These are phyloP conservation scores for Amphirosellinia nigrospora DNA, from an alignment of 495 filamentous ascomycete genomes.

Conservation along the genomic window DNA sequence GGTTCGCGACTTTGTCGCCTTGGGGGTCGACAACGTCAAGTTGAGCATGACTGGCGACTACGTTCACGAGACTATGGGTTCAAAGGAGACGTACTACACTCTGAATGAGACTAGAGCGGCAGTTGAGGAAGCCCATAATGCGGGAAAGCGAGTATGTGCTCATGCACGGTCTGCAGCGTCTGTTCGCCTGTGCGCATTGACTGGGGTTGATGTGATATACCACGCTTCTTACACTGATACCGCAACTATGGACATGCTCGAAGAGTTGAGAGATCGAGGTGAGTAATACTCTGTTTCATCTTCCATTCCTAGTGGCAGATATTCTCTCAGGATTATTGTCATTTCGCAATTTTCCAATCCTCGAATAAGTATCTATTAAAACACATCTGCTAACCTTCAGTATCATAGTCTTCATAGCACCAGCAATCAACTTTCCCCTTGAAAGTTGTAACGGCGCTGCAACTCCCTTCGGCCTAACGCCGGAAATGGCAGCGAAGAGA, in stretches of 20 bases:
- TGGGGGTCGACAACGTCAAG: constrained; percentile 61
- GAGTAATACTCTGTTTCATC: neutral
- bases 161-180: constrained; percentile 57
- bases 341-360: neutral
- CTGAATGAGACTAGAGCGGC: constrained; percentile 57
- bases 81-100: constrained; percentile 57
- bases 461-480: constrained; percentile 52
- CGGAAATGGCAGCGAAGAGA: constrained; percentile 51
- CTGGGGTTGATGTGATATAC: constrained; percentile 61
- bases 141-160: constrained; percentile 53
- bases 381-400: neutral
- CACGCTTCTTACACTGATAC: constrained; percentile 58
- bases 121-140: constrained; percentile 57
- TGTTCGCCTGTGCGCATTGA: constrained; percentile 52
- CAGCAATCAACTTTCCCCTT: constrained; percentile 55
- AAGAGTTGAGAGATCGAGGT: constrained; percentile 44
- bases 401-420: constrained; percentile 51
- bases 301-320: neutral
- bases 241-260: constrained; percentile 56
- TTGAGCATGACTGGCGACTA: constrained; percentile 60
- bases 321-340: neutral
- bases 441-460: constrained; percentile 46
- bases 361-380: neutral
- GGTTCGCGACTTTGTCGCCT: constrained; percentile 49
- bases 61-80: constrained; percentile 48